A percentile compares a stretch with the other conserved stretches of the same genome.
phyloP scores from a whole-genome alignment of 139 green algal genomes.

The Chlorella sorokiniana region DNA sequence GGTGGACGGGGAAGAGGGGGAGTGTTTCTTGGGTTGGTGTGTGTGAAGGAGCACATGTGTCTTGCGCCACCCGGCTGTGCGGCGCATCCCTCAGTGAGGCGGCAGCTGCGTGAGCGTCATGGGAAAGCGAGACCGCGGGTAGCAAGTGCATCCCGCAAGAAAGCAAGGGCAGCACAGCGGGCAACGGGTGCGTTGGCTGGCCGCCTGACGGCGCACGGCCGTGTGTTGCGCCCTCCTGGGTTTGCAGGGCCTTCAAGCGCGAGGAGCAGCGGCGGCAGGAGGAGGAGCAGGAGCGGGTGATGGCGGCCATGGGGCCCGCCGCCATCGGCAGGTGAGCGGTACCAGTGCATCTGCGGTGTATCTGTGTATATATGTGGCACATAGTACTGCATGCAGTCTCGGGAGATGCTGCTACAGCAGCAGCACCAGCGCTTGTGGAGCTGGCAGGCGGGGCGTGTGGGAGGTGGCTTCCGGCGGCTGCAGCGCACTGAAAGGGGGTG shows the following conservation, averaged over 20 bases:
- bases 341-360: too few species aligned
- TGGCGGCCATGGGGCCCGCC: conserved; percentile 19
- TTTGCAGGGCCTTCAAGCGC: conserved; percentile 27
- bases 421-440: too few species aligned
- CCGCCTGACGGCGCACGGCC: too few species aligned
- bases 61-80: not conserved
- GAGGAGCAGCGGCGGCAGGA: conserved; percentile 42
- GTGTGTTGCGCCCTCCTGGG: not conserved
- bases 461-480: too few species aligned
- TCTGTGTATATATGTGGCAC: too few species aligned
- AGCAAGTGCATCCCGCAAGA: too few species aligned
- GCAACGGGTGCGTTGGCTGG: not conserved
- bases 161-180: too few species aligned
- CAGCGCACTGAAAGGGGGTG: too few species aligned
- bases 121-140: not conserved
- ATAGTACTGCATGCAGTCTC: too few species aligned
- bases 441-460: too few species aligned
- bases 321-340: not conserved
- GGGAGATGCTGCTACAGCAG: too few species aligned
- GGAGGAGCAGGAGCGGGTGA: conserved; percentile 34
- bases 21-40: not conserved
- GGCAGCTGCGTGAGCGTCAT: not conserved
- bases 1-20: not conserved
- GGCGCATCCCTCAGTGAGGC: too few species aligned
- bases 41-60: not conserved